phyloP scores from a whole-genome alignment of 2,329 filamentous ascomycete species.

The Triangularia verruculosa region DNA sequence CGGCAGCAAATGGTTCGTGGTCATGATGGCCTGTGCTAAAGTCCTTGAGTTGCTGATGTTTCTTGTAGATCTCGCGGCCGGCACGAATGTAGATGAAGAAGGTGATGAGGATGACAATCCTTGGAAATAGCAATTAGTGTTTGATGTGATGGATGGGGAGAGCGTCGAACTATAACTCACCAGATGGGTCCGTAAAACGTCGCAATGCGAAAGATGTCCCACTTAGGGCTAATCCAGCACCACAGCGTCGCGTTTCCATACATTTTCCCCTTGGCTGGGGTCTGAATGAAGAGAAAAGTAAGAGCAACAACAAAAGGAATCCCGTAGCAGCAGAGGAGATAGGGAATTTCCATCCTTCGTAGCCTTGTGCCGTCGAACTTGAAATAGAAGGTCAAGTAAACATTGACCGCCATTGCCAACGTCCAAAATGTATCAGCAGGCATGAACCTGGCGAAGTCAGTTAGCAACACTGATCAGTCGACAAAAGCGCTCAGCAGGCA shows the following conservation, averaged over 20 bases:
- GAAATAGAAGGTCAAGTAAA: slow-evolving; percentile 76
- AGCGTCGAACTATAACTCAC: slow-evolving; percentile 39
- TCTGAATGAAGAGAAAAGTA: slow-evolving; percentile 62
- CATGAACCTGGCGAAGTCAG: slow-evolving; percentile 61
- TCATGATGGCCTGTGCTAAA: slow-evolving; percentile 49
- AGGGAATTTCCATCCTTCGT: slow-evolving; percentile 66
- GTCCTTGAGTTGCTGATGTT: slow-evolving; percentile 58
- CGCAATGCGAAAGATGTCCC: slow-evolving; percentile 69
- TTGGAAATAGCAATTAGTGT: slow-evolving; percentile 31
- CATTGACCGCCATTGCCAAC: slow-evolving; percentile 78
- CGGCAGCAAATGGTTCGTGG: slow-evolving; percentile 37
- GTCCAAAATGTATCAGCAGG: slow-evolving; percentile 75
- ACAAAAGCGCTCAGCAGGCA: too few relatives aligned
- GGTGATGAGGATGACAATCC: slow-evolving; percentile 60
- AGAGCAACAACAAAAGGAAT: slow-evolving; percentile 68
- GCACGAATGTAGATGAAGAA: slow-evolving; percentile 64
- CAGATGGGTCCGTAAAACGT: slow-evolving; percentile 73
- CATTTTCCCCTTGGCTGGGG: slow-evolving; percentile 50
- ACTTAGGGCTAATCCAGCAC: slow-evolving; percentile 71
- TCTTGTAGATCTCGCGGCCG: slow-evolving; percentile 65
- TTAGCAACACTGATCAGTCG: slow-evolving; percentile 1
- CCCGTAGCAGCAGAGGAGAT: slow-evolving; percentile 69
- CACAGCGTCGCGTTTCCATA: slow-evolving; percentile 75
- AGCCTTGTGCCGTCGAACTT: slow-evolving; percentile 66
- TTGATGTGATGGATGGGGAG: background rate